Base-by-base conservation (phyloP, 768 basidiomycete species). In the Arthromyces matolae region DNA sequence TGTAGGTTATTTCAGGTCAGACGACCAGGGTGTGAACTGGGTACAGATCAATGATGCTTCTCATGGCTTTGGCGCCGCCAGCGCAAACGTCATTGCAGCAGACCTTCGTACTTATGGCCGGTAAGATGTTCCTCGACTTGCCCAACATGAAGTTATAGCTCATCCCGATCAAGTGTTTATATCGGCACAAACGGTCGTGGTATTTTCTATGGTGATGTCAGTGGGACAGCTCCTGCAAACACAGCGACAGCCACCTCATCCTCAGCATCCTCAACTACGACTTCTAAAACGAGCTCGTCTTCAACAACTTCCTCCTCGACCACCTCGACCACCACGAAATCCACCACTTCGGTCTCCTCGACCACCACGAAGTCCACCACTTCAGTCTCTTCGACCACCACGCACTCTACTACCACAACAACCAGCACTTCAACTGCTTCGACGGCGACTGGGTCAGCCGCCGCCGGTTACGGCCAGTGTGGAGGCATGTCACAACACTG, bases 101-200 rank as follows among this genome's bases (percentile, higher is more conserved):
- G 80, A 83, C 53, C 72, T 73, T 6, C 69, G 78, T 46, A 67
- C 71, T 25, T 79, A 81, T 54, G 78, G 79, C 40, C 72, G 80
- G 80, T 79, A 38, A 25, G 40, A 49, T 19, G 9, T 28, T 12
- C 20, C 22, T 20, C 19, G 38, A 10, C 19, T 19, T 8, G 18
- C 29, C 20, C 27, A 23, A 16, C 32, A 10, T n/a, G n/a, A n/a
- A n/a, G n/a, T 25, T 16, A 6, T 25, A 5, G 16, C 20, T 41
- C 28, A 51, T 16, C 13, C 6, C 5, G 18, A 24, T 29, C n/a
- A 46, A 80, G 80, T 8, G 78, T 80, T 0, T 83, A 83, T 52
- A 71, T 81, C 31, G 80, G 80, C 5, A 83, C 80, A 5, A 81
- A 81, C 53, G 80, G 80, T 20, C 75, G 80, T 25, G 79, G 79